Base-by-base conservation (phyloP, 208 protist species). In the Phytomonas sp. region DNA sequence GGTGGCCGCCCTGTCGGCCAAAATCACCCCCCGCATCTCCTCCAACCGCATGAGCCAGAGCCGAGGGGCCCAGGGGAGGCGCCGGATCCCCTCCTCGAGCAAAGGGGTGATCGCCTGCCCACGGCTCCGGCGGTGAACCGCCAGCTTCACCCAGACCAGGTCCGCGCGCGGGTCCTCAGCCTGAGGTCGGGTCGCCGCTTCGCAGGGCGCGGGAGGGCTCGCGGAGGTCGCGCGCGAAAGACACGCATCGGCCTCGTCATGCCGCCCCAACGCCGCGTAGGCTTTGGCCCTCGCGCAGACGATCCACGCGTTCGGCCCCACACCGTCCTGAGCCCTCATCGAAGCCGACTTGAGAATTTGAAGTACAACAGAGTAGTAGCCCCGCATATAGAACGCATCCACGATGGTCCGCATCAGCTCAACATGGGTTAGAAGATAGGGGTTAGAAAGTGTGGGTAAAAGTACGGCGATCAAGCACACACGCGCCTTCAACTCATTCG, bases 21-120 rank as follows among this genome's bases (percentile, higher is more conserved):
- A 56, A 19, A 78, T 74, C 14, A 23, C 36, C 33, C 68, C 60
- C 45, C 70, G 70, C 74, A 32, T 69, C 60, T 66, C 75, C 60
- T 91, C 82, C 62, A 94, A 66, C 52, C 78, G 78, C 79, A 94
- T 84, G 32, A 88, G 75, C 86, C 89, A 94, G 36, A 94, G 71
- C 37, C 76, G 66, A 26, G 70, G 70, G 23, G 84, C 89, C 14
- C 69, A 75, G 36, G 86, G 89, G 78, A 76, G 82, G 64, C 63
- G 61, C 16, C 32, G 42, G 29, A 84, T 29, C 0, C 74, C 78
- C 12, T 73, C 72, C 34, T 45, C 30, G 59, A 82, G 29, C 10
- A 82, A 32, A 11, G 23, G 59, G 3, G 63, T 59, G 19, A 78
- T 67, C 0, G 49, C 31, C 31, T 74, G 66, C 36, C 69, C 71